A percentile compares a stretch with the other conserved stretches of the same genome.
Evolutionary conservation across 2,329 filamentous ascomycete genomes (phyloP).

Genomic region (Rhynchosporium graminicola): DNA sequence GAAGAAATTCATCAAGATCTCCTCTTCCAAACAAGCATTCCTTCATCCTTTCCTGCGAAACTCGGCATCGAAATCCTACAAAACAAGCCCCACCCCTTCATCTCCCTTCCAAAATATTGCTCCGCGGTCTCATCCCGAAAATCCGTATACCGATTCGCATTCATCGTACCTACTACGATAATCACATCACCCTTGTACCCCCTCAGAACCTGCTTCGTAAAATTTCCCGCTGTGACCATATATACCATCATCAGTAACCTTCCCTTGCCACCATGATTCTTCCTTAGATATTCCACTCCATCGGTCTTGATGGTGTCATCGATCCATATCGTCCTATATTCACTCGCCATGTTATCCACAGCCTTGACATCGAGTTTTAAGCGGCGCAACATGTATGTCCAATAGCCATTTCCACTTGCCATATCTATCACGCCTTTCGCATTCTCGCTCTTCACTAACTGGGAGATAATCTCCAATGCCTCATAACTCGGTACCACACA

Average conservation of each 20-base stretch:
- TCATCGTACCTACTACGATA: slow-evolving; percentile 74
- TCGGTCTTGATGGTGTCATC: slow-evolving; percentile 64
- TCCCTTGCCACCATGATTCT: slow-evolving; percentile 51
- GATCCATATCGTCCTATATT: slow-evolving; percentile 71
- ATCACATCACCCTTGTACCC: slow-evolving; percentile 65
- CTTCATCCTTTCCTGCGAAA: slow-evolving; percentile 77
- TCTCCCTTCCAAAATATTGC: slow-evolving; percentile 63
- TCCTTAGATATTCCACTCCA: slow-evolving; percentile 58
- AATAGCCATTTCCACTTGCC: slow-evolving; percentile 74
- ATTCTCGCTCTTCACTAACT: slow-evolving; percentile 45
- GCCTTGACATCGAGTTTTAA: slow-evolving; percentile 57
- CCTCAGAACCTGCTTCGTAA: slow-evolving; percentile 62
- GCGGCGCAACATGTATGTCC: slow-evolving; percentile 68
- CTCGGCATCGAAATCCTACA: slow-evolving; percentile 69
- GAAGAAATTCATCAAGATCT: not conserved
- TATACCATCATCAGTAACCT: slow-evolving; percentile 71
- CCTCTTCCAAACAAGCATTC: slow-evolving; percentile 36
- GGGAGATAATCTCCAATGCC: slow-evolving; percentile 59
- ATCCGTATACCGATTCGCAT: slow-evolving; percentile 71
- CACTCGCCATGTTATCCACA: slow-evolving; percentile 67
- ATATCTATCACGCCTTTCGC: slow-evolving; percentile 62
- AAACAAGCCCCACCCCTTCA: slow-evolving; percentile 58
- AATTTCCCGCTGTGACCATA: slow-evolving; percentile 64
- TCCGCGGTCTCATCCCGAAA: slow-evolving; percentile 65
- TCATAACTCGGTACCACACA: slow-evolving; percentile 71